Evolutionary conservation across 345 rosid species (phyloP), one percentile per base, ranked within the genome.

Genomic region (Salix koriyanagi): DNA sequence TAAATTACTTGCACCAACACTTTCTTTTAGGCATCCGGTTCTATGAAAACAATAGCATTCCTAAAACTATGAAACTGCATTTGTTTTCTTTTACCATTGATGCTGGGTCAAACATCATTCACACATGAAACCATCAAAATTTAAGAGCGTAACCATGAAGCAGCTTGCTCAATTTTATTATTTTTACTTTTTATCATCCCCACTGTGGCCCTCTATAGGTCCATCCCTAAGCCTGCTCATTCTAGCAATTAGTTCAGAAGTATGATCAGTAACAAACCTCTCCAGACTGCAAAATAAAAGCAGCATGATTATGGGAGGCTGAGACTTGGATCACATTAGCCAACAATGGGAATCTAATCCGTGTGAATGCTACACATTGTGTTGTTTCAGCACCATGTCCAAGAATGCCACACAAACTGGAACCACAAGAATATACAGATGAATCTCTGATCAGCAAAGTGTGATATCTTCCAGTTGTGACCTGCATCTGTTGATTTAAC

Each of bases 321-420:
- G 99, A 95, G 76, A 93, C 93, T 80, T 90, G 99, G 76, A 87
- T 84, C 69, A 90, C 98, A 65, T 77, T 83, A 6, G 89, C 88
- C 58, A 86, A 78, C 75, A 60, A 76, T 10, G 98, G 93, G 79
- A 95, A 93, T 69, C 79, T 86, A 76, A 91, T 89, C 80, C 84
- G 87, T 6, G 91, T 88, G 82, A 95, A 93, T 70, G 91, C 87
- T n/a, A 89, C 96, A 37, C 94, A 90, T 75, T 95, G 96, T 75
- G 97, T 93, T 80, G 91, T 94, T 85, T 92, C 97, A 54, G 97
- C 90, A 21, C 95, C 96, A 81, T 95, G 99, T 77, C 97, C 98
- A 77, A 95, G 99, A 74, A 89, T 96, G 76, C 99, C 98, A 54
- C 87, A 85, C 84, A 91, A 84, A 86, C 93, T 90, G 70, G 95